Evolutionary conservation across 1,139 yeast genomes (phyloP).

Genomic region (Blastobotrys aristatus): DNA sequence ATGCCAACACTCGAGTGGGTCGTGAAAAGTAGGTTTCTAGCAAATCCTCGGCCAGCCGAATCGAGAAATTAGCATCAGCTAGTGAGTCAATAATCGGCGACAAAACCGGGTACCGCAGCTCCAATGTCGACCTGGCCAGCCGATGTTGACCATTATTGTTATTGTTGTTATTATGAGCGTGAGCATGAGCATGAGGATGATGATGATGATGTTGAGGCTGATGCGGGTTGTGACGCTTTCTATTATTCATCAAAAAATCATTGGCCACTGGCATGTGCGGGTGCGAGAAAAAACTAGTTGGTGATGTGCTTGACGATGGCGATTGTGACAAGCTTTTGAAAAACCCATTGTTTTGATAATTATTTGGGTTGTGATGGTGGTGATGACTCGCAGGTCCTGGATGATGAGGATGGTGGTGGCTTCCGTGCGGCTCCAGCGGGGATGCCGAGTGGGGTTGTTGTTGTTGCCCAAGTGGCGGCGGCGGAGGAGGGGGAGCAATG

Average conservation of each 20-base stretch:
- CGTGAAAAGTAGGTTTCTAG: constrained; percentile 37
- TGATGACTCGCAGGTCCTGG: not conserved
- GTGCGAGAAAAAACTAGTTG: not conserved
- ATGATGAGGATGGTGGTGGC: not conserved
- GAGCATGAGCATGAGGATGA: not conserved
- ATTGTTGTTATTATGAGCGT: not conserved
- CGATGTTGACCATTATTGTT: not conserved
- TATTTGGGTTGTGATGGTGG: no score
- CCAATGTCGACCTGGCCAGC: not conserved
- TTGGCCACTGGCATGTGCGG: not conserved
- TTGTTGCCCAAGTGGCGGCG: not conserved
- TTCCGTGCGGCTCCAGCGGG: not conserved
- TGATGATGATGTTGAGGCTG: not conserved
- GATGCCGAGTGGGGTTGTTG: not conserved
- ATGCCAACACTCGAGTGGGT: constrained; percentile 32
- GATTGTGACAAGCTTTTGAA: not conserved
- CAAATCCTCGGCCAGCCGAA: constrained; percentile 35
- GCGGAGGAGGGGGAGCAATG: not conserved
- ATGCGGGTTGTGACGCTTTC: not conserved
- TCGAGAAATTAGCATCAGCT: constrained; percentile 27
- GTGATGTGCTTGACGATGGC: not conserved
- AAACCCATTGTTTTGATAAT: not conserved
- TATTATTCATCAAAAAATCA: not conserved
- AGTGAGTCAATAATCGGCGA: constrained; percentile 26
- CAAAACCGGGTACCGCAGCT: constrained; percentile 29